Evolutionary conservation across 305 asterid genomes (phyloP).

Genomic region (Salvia sclarea): DNA sequence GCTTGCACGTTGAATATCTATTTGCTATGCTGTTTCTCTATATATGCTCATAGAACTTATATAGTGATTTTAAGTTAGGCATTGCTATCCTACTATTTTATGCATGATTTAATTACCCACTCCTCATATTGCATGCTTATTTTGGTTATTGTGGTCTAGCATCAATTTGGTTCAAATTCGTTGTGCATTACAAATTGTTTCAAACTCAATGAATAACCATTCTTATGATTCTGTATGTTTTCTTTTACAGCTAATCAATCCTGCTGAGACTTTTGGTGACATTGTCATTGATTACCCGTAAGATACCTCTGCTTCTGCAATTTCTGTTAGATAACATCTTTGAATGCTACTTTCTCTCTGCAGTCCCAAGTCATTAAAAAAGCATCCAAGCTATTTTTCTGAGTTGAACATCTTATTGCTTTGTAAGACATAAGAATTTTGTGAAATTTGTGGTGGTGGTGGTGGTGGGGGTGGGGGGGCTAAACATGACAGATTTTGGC

Average conservation of each 20-base stretch:
- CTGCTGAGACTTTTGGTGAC: constrained; percentile 99
- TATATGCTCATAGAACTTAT: constrained; percentile 6
- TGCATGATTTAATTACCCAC: constrained; percentile 18
- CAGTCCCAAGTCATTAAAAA: constrained; percentile 1
- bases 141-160: constrained; percentile 6
- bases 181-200: constrained; percentile 12
- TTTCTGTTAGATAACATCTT: constrained; percentile 13
- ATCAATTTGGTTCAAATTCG: background rate
- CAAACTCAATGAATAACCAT: constrained; percentile 19
- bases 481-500: constrained; percentile 11
- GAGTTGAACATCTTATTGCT: constrained; percentile 21
- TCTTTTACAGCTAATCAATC: constrained; percentile 80
- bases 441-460: too few species aligned
- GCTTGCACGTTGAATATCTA: constrained; percentile 11
- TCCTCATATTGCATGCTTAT: constrained; percentile 10
- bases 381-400: constrained; percentile 17
- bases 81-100: constrained; percentile 24
- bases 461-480: background rate
- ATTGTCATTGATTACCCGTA: constrained; percentile 98
- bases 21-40: background rate
- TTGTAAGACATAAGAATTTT: background rate
- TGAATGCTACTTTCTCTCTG: constrained; percentile 13
- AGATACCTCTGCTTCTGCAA: constrained; percentile 48
- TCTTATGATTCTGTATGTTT: constrained; percentile 31
- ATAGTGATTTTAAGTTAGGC: constrained; percentile 4